Evolutionary conservation across 2,329 filamentous ascomycete genomes (phyloP).

Genomic region (Fusarium kyushuense): DNA sequence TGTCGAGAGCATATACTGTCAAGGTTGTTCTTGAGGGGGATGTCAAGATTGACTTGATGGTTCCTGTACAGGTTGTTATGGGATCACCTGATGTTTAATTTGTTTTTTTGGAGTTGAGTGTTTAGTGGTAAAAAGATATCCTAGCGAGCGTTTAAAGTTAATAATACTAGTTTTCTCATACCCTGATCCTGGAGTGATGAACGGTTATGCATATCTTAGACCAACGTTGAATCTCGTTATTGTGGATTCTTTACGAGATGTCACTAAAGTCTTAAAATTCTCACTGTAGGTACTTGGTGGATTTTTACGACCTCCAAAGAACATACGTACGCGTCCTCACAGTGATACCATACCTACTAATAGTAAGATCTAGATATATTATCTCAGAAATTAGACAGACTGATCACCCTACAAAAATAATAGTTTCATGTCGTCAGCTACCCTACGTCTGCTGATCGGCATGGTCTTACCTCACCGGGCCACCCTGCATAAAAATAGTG

Average conservation of each 20-base stretch:
- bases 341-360: no score
- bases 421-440: background rate
- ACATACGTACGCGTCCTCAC: no score
- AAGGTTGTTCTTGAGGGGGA: slow-evolving; percentile 33
- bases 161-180: background rate
- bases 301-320: no score
- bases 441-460: slow-evolving; percentile 19
- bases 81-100: slow-evolving; percentile 17
- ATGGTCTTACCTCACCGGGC: background rate
- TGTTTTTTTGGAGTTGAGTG: background rate
- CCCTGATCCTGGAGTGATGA: background rate
- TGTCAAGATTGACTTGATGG: slow-evolving; percentile 35
- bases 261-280: no score
- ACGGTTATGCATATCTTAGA: background rate
- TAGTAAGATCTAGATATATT: background rate
- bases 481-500: background rate
- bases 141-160: slow-evolving; percentile 19
- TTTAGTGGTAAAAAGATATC: slow-evolving; percentile 36
- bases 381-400: background rate
- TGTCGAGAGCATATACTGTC: slow-evolving; percentile 31
- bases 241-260: background rate
- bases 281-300: no score
- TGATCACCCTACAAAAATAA: background rate
- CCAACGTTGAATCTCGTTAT: background rate
- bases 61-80: slow-evolving; percentile 38